These are phyloP conservation scores for Cryphonectria naterciae DNA, from an alignment of 2,329 filamentous ascomycete genomes.

Conservation along the genomic window DNA sequence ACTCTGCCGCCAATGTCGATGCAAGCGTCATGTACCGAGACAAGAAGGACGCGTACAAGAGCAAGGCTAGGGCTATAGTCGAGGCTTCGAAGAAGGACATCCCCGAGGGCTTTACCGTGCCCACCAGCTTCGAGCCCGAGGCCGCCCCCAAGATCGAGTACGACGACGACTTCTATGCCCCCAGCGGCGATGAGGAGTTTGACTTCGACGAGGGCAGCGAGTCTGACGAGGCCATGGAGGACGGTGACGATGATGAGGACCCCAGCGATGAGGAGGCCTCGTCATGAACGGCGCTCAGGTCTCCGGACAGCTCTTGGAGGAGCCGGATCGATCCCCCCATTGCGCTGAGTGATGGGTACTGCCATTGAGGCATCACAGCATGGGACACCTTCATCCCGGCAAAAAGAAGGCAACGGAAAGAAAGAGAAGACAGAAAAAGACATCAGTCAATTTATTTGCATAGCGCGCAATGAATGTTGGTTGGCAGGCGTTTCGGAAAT, in stretches of 20 bases:
- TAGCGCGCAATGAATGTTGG: constrained; percentile 23
- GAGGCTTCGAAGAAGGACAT: constrained; percentile 78
- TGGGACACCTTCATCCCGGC: background rate
- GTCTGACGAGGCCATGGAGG: constrained; percentile 62
- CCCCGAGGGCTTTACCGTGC: constrained; percentile 80
- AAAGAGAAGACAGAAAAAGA: background rate
- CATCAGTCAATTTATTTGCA: constrained; percentile 23
- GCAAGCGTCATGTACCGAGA: constrained; percentile 86
- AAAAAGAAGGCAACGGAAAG: background rate
- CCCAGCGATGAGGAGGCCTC: constrained; percentile 14
- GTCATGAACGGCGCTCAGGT: background rate
- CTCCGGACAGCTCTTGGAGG: background rate
- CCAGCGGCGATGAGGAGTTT: constrained; percentile 73
- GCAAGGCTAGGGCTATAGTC: constrained; percentile 70
- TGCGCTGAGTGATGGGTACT: background rate
- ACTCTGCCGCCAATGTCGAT: constrained; percentile 92
- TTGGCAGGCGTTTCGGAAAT: constrained; percentile 26
- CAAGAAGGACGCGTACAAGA: constrained; percentile 69
- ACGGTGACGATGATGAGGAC: constrained; percentile 60
- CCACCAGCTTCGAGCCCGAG: constrained; percentile 68
- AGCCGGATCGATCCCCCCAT: no score
- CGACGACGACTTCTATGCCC: constrained; percentile 83
- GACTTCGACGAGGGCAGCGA: constrained; percentile 76
- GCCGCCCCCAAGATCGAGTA: constrained; percentile 66
- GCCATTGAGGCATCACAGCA: background rate